Base-by-base conservation (phyloP, 805 yeast genomes). In the Myxozyma sirexii region DNA sequence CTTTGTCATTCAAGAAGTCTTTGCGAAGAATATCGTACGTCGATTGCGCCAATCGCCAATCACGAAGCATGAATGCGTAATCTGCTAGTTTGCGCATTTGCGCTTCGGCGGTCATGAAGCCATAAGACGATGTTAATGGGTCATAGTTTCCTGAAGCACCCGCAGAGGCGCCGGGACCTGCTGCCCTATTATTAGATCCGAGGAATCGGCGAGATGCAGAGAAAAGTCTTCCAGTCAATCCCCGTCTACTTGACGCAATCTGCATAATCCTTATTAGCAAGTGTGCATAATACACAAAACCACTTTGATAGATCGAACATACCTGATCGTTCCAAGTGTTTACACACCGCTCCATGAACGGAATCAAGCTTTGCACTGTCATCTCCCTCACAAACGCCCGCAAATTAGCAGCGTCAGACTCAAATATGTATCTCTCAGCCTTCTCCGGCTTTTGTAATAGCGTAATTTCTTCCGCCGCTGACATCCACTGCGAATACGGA, bases 61-160 rank as follows among this genome's bases (percentile, higher is more conserved):
- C 97, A 38, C 91, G 82, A n/a, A 92, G 74, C 84, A 94, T 89
- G 68, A 93, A 84, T 5, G 91, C 84, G 90, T 96, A 90, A 72
- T 94, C 99, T 0, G 96, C 98, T 27, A 93, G 76, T 69, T 88
- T 87, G 52, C 98, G 78, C 27, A 91, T 79, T 44, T 83, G 79
- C 70, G 89, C 87, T 67, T 90, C 97, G 0, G 85, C 80, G 0
- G 90, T 77, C 1, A 81, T 77, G 10, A 83, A 82, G 44, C 81
- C 74, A 69, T 90, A 91, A 66, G 77, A 83, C 23, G 85, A 86
- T 44, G 79, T 83, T 3, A 74, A 75, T 3, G 76, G 64, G 68
- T 82, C 82, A 72, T 80, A 89, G 52, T 74, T 71, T 33, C 76
- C 35, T 60, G 69, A 37, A 17, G 54, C 58, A 2, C 65, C 42